Conservation (phyloP, 805 yeast genomes). For the Danielia oregonensis region DNA sequence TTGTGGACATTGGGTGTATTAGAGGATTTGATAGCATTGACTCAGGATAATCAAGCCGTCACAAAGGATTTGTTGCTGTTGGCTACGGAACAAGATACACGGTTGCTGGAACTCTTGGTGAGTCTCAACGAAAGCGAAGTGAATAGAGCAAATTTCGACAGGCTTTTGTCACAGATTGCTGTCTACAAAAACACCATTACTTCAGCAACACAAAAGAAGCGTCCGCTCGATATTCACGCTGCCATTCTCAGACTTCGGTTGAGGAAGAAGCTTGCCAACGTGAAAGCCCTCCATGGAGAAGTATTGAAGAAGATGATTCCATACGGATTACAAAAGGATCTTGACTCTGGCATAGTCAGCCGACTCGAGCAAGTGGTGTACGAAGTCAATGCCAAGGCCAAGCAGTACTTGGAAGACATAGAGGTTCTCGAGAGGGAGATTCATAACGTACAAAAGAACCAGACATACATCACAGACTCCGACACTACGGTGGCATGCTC, state of each 20-base stretch:
- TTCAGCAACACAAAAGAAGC: conserved; percentile 12
- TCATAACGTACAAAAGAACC: not conserved
- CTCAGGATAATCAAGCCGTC: not conserved
- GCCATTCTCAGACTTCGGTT: conserved; percentile 22
- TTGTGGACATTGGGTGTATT: not conserved
- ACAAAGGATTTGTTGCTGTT: not conserved
- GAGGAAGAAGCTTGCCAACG: conserved; percentile 23
- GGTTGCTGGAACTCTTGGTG: conserved; percentile 10
- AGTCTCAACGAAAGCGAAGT: conserved; percentile 11
- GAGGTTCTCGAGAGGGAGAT: conserved; percentile 4
- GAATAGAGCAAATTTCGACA: conserved; percentile 21
- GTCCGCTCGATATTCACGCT: conserved; percentile 31
- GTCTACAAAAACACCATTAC: conserved; percentile 11
- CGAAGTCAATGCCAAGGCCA: conserved; percentile 22
- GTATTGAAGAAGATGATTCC: conserved; percentile 28
- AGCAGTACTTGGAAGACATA: conserved; percentile 7
- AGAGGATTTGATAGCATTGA: not conserved
- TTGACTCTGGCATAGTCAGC: conserved; percentile 16
- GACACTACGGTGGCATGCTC: too few relatives aligned
- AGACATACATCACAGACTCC: too few relatives aligned
- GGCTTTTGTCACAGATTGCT: conserved; percentile 24
- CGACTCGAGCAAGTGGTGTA: conserved; percentile 28
- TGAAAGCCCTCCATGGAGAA: conserved; percentile 22
- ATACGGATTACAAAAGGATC: conserved; percentile 24
- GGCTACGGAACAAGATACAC: not conserved